Percentiles rank a stretch among this genome's conserved stretches.
Conservation (phyloP, 2,329 filamentous ascomycete species). For the Neoscytalidium dimidiatum region DNA sequence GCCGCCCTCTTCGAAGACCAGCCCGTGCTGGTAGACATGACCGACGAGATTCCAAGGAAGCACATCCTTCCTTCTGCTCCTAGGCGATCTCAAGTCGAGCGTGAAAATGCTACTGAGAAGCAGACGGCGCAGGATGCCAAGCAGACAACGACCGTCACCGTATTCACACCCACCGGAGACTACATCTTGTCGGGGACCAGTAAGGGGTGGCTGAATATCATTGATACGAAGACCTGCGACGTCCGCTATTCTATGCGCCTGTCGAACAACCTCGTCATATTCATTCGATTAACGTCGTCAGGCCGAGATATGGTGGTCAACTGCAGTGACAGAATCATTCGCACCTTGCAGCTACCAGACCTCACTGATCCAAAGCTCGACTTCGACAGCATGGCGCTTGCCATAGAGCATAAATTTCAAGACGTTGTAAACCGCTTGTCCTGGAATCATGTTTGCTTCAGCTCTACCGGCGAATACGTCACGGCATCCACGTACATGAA, state of each 20-base stretch:
- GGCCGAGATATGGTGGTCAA: slow-evolving; percentile 90
- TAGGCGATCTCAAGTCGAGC: slow-evolving; percentile 69
- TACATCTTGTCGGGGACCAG: slow-evolving; percentile 92
- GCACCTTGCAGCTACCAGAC: slow-evolving; percentile 88
- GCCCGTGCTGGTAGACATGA: slow-evolving; percentile 82
- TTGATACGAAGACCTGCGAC: slow-evolving; percentile 76
- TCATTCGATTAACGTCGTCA: slow-evolving; percentile 79
- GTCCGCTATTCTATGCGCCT: slow-evolving; percentile 90
- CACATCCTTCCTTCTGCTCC: slow-evolving; percentile 79
- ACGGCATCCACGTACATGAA: slow-evolving; percentile 98
- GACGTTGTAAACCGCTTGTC: slow-evolving; percentile 93
- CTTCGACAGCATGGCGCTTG: slow-evolving; percentile 81
- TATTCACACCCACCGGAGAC: slow-evolving; percentile 82
- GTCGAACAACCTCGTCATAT: slow-evolving; percentile 83
- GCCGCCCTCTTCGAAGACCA: slow-evolving; percentile 93
- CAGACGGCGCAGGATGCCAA: slow-evolving; percentile 90
- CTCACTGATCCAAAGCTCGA: slow-evolving; percentile 65
- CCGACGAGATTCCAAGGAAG: slow-evolving; percentile 69
- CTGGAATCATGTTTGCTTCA: slow-evolving; percentile 98
- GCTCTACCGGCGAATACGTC: slow-evolving; percentile 91
- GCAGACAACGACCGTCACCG: slow-evolving; percentile 88
- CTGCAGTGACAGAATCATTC: slow-evolving; percentile 90
- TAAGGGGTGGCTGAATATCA: slow-evolving; percentile 95
- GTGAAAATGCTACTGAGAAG: slow-evolving; percentile 76
- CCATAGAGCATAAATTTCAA: slow-evolving; percentile 96